Percentiles rank a stretch among this genome's conserved stretches.
These are phyloP conservation scores for Austroboletus novae-zelandiae DNA, from an alignment of 1,284 basidiomycete species.

Conservation along the genomic window DNA sequence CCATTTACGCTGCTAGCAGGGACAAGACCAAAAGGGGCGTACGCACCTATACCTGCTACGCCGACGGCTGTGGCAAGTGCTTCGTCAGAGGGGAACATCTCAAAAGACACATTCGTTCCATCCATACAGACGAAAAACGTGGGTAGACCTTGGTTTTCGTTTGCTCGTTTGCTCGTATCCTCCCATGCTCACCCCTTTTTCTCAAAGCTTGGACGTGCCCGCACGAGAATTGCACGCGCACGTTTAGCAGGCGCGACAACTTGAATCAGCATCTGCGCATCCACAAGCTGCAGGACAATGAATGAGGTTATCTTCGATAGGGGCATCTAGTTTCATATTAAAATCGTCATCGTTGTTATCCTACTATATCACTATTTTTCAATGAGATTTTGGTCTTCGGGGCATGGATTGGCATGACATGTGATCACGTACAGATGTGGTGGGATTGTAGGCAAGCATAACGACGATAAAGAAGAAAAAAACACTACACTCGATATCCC, in stretches of 20 bases:
- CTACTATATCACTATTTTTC: no score
- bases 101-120: slow-evolving; percentile 63
- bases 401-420: slow-evolving; percentile 9
- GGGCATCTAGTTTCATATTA: slow-evolving; percentile 4
- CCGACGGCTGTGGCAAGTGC: slow-evolving; percentile 51
- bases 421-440: slow-evolving; percentile 21
- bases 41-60: slow-evolving; percentile 51
- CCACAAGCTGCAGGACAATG: slow-evolving; percentile 40
- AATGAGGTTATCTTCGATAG: slow-evolving; percentile 5
- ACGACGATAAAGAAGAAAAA: slow-evolving; percentile 5
- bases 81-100: slow-evolving; percentile 68
- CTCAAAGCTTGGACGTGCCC: slow-evolving; percentile 62
- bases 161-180: not conserved
- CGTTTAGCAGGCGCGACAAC: slow-evolving; percentile 81
- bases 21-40: slow-evolving; percentile 35
- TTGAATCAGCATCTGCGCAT: slow-evolving; percentile 75
- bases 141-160: slow-evolving; percentile 18
- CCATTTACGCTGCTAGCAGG: slow-evolving; percentile 24
- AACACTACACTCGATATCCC: slow-evolving; percentile 13
- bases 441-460: slow-evolving; percentile 7
- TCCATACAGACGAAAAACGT: slow-evolving; percentile 73
- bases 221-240: slow-evolving; percentile 65
- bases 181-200: not conserved
- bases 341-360: slow-evolving; percentile 15
- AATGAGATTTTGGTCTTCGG: no score